phyloP scores from a whole-genome alignment of 306 rosid genomes.

The Pueraria montana region DNA sequence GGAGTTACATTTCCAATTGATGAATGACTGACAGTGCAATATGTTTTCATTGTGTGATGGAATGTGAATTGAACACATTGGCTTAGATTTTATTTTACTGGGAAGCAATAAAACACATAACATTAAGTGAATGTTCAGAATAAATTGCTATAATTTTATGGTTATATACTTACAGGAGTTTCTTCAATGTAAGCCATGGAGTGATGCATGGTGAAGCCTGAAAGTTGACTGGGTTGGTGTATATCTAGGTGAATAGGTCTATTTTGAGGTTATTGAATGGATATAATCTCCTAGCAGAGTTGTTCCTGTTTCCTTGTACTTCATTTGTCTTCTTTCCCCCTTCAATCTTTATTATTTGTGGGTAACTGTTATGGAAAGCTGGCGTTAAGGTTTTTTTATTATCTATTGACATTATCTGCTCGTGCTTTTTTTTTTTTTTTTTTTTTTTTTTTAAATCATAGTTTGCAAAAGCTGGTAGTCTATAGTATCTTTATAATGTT shows the following conservation, averaged over 20 bases:
- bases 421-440: background rate
- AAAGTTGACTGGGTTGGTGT: conserved; percentile 28
- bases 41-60: conserved; percentile 7
- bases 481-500: background rate
- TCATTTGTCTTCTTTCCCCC: background rate
- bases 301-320: conserved; percentile 25
- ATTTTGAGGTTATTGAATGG: conserved; percentile 34
- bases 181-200: conserved; percentile 24
- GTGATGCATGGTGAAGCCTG: conserved; percentile 33
- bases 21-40: conserved; percentile 22
- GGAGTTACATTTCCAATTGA: conserved; percentile 35
- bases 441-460: background rate
- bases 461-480: conserved; percentile 27
- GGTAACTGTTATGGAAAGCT: conserved; percentile 18
- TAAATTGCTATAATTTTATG: conserved; percentile 7
- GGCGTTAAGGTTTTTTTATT: conserved; percentile 24
- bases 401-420: conserved; percentile 6
- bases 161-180: background rate
- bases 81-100: conserved; percentile 14
- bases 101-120: conserved; percentile 16
- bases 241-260: conserved; percentile 32
- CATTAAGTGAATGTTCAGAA: background rate
- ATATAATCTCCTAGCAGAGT: background rate
- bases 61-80: background rate
- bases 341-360: conserved; percentile 2